Base-by-base conservation (phyloP, 345 rosid species). In the Bretschneidera sinensis region DNA sequence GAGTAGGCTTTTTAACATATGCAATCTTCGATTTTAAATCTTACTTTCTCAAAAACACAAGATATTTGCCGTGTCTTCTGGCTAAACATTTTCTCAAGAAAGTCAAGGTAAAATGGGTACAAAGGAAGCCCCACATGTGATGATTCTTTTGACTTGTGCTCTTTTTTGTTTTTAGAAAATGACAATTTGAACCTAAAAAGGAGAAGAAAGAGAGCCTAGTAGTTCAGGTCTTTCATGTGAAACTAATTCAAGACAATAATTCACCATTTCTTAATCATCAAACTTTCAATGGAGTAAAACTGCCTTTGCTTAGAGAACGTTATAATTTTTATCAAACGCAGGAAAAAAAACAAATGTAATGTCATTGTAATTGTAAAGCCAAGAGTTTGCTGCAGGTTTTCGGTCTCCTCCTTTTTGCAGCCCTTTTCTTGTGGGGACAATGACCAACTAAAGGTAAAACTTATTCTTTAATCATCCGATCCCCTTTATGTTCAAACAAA, bases 91-190 rank as follows among this genome's bases (percentile, higher is more conserved):
- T 56, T 22, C 49, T 43, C 31, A 15, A 23, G 54, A 8, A 20
- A 43, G 54, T 59, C 45, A 9, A 17, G 19, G 16, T 1, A 51
- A 9, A 51, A 23, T n/a, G 60, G n/a, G 5, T 48, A 10, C 21
- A 8, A 23, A 33, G 34, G 58, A 24, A 49, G 54, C 57, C 24
- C n/a, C 62, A 21, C 23, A 11, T 28, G 43, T 54, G 28, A 43
- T 28, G 17, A 22, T 51, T 56, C 24, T 24, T 57, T 69, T 69
- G 43, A 65, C 55, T 51, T 22, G 9, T 35, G 24, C 39, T 43
- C n/a, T 35, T 24, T 21, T 23, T 17, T 16, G 54, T 21, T 20
- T 19, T 53, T 1, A n/a, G 9, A 19, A 18, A 43, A 43, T 63
- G 18, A 31, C 55, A 43, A 54, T 17, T 50, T 21, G n/a, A n/a